Conservation (phyloP, 75 land plant species). For the Picea glauca region DNA sequence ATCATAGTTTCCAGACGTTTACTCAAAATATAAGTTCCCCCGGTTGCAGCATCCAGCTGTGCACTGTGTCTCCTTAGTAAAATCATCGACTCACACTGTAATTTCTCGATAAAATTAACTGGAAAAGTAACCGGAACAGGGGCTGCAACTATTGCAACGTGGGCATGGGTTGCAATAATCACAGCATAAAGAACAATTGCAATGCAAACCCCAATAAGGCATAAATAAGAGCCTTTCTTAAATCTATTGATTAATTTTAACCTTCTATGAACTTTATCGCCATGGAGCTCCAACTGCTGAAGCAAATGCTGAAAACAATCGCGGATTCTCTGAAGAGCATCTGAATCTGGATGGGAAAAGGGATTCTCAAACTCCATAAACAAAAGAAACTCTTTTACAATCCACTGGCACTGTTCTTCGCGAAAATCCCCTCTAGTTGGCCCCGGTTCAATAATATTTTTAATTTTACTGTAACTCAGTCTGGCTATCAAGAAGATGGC, state of each 20-base stretch:
- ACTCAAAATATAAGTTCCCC: slow-evolving; percentile 42
- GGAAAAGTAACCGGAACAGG: no score
- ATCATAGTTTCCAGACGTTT: slow-evolving; percentile 48
- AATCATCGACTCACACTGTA: no score
- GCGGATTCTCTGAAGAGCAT: neutral
- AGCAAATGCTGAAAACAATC: neutral
- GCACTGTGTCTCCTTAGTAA: slow-evolving; percentile 1
- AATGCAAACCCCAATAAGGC: no score
- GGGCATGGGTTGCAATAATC: neutral
- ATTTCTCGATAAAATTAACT: no score
- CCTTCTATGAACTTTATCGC: no score
- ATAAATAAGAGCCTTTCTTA: no score
- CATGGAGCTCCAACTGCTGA: neutral
- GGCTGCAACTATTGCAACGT: neutral
- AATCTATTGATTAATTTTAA: no score
- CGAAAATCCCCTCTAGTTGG: neutral
- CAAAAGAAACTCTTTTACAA: neutral
- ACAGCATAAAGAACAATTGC: no score
- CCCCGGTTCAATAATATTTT: neutral
- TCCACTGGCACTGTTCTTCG: neutral
- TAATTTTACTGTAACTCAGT: slow-evolving; percentile 11
- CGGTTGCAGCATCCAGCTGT: slow-evolving; percentile 47
- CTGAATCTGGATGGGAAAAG: neutral
- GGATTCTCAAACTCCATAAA: neutral
- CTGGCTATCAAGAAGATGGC: slow-evolving; percentile 33